Percentiles rank a stretch among this genome's conserved stretches.
phyloP scores from a whole-genome alignment of 1,139 yeast genomes.

The Geotrichum candidum region DNA sequence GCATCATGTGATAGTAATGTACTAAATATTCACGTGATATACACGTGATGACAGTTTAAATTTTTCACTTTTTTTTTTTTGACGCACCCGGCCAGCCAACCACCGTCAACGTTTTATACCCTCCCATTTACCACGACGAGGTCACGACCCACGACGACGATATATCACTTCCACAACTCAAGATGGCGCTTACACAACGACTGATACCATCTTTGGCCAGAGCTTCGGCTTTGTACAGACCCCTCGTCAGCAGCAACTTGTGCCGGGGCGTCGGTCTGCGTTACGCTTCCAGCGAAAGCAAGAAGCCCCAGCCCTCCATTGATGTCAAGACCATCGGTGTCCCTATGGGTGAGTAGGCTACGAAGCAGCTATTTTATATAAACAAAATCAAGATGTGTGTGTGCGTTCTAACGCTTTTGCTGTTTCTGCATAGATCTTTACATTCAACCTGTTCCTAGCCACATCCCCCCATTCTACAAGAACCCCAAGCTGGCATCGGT shows the following conservation, averaged over 20 bases:
- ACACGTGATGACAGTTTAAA: neutral
- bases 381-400: neutral
- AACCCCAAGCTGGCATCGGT: conserved; percentile 40
- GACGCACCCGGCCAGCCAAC: neutral
- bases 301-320: conserved; percentile 15
- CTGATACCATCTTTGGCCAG: neutral
- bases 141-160: neutral
- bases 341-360: conserved; percentile 24
- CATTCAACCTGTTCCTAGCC: conserved; percentile 45
- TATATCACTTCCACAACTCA: neutral
- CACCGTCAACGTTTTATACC: neutral
- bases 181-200: conserved; percentile 1
- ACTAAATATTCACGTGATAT: neutral
- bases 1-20: neutral
- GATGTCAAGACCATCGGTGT: conserved; percentile 28
- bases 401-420: neutral
- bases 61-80: neutral
- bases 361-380: neutral
- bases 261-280: neutral
- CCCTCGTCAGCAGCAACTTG: neutral
- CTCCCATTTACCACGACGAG: neutral
- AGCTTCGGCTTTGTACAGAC: neutral
- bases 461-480: conserved; percentile 41
- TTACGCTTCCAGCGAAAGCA: conserved; percentile 15
- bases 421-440: conserved; percentile 22